Percentiles rank a stretch among this genome's conserved stretches.
These are phyloP conservation scores for Vigna hirtella DNA, from an alignment of 306 rosid genomes.

Conservation along the genomic window DNA sequence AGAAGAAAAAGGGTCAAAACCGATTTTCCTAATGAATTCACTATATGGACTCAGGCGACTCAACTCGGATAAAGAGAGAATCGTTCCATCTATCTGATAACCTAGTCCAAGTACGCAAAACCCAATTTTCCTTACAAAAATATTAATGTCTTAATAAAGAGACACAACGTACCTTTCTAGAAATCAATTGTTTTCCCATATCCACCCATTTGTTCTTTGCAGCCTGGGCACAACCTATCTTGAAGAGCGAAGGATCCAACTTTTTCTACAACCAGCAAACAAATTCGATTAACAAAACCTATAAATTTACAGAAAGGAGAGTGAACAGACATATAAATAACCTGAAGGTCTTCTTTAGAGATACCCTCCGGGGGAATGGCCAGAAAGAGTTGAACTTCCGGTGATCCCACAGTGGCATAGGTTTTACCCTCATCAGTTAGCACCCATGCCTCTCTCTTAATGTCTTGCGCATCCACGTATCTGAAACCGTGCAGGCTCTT, in stretches of 20 bases:
- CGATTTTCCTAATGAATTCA: background rate
- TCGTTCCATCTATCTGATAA: background rate
- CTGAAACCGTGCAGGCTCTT: conserved; percentile 86
- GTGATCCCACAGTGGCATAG: conserved; percentile 77
- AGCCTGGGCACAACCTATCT: conserved; percentile 87
- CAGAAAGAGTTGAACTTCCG: conserved; percentile 72
- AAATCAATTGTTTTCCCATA: conserved; percentile 73
- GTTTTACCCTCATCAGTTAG: conserved; percentile 77
- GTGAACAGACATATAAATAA: background rate
- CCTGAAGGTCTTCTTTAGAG: conserved; percentile 81
- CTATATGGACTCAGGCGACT: background rate
- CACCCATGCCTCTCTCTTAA: conserved; percentile 78
- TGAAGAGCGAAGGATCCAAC: conserved; percentile 62
- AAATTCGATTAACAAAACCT: background rate
- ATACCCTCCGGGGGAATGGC: conserved; percentile 87
- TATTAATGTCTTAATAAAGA: background rate
- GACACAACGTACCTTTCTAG: conserved; percentile 65
- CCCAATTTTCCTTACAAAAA: background rate
- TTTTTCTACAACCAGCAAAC: conserved; percentile 64
- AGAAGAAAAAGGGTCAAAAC: background rate
- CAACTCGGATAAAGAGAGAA: conserved; percentile 13
- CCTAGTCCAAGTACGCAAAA: background rate
- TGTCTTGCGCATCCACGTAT: conserved; percentile 85
- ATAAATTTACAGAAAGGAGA: background rate
- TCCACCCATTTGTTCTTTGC: conserved; percentile 89